Evolutionary conservation across 805 yeast genomes (phyloP).

Genomic region (Wickerhamiella occidentalis): DNA sequence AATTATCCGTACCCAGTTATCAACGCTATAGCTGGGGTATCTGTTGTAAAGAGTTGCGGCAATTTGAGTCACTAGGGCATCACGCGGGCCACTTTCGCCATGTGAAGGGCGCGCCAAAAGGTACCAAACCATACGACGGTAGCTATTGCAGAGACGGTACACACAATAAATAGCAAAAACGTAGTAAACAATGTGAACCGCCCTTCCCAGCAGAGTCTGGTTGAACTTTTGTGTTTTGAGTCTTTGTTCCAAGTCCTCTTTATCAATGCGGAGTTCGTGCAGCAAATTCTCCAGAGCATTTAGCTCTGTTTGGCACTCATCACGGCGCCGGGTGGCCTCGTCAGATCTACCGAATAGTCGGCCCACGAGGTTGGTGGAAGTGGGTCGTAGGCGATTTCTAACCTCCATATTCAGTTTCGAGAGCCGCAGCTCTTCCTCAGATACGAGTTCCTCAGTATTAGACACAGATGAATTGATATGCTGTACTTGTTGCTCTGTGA

Average conservation of each 20-base stretch:
- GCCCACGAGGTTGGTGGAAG: constrained; percentile 24
- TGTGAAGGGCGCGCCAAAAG: constrained; percentile 12
- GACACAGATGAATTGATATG: constrained; percentile 24
- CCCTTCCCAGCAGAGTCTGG: constrained; percentile 26
- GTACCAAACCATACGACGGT: constrained; percentile 22
- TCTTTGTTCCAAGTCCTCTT: constrained; percentile 20
- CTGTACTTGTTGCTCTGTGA: constrained; percentile 25
- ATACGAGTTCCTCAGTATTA: constrained; percentile 25
- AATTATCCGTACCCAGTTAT: constrained; percentile 30
- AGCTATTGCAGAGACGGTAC: constrained; percentile 29
- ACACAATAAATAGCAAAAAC: constrained; percentile 32
- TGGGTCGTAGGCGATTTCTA: constrained; percentile 14
- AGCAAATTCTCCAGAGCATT: constrained; percentile 27
- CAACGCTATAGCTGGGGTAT: constrained; percentile 22
- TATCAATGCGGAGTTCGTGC: constrained; percentile 27
- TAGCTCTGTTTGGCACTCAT: constrained; percentile 22
- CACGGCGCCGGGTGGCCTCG: constrained; percentile 20
- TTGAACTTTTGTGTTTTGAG: constrained; percentile 21
- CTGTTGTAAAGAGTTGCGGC: constrained; percentile 15
- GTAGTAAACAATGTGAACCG: constrained; percentile 22
- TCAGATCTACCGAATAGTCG: constrained; percentile 18
- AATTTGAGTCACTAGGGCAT: constrained; percentile 19
- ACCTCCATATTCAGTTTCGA: constrained; percentile 22
- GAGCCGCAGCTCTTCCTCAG: constrained; percentile 21
- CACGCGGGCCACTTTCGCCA: constrained; percentile 17